Evolutionary conservation across 2,329 filamentous ascomycete species (phyloP).

Genomic region (Cadophora sp.): DNA sequence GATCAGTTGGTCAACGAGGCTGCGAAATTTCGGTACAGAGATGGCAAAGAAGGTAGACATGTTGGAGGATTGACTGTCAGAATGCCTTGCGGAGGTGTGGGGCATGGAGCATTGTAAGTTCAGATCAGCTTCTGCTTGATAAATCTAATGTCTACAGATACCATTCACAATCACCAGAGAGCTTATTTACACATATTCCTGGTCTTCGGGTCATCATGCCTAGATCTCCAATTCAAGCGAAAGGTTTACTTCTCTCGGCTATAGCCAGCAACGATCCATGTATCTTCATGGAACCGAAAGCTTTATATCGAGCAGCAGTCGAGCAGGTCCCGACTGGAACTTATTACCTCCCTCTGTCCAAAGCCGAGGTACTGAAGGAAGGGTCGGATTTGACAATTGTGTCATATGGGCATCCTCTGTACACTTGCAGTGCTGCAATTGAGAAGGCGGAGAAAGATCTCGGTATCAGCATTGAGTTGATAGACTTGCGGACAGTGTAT

Average conservation of each 20-base stretch:
- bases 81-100: slow-evolving; percentile 76
- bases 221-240: slow-evolving; percentile 73
- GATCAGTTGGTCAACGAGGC: slow-evolving; percentile 82
- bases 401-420: slow-evolving; percentile 75
- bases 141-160: slow-evolving; percentile 52
- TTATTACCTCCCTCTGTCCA: slow-evolving; percentile 71
- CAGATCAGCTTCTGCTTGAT: slow-evolving; percentile 28
- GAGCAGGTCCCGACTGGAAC: slow-evolving; percentile 74
- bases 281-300: slow-evolving; percentile 79
- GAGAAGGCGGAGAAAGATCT: slow-evolving; percentile 71
- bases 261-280: slow-evolving; percentile 73
- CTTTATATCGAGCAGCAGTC: slow-evolving; percentile 74
- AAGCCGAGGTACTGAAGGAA: slow-evolving; percentile 70
- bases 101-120: slow-evolving; percentile 70
- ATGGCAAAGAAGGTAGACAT: slow-evolving; percentile 61
- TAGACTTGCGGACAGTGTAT: slow-evolving; percentile 75
- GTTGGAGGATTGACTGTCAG: slow-evolving; percentile 72
- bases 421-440: slow-evolving; percentile 71
- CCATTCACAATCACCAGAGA: slow-evolving; percentile 75
- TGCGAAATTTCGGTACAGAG: slow-evolving; percentile 73
- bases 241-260: slow-evolving; percentile 68
- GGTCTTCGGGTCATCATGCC: slow-evolving; percentile 74
- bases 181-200: slow-evolving; percentile 74
- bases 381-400: slow-evolving; percentile 72
- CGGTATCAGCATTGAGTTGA: slow-evolving; percentile 70